Evolutionary conservation across 352 stramenopile genomes (phyloP), one percentile per base, ranked within the genome.

Genomic region (Pythium periplocum): DNA sequence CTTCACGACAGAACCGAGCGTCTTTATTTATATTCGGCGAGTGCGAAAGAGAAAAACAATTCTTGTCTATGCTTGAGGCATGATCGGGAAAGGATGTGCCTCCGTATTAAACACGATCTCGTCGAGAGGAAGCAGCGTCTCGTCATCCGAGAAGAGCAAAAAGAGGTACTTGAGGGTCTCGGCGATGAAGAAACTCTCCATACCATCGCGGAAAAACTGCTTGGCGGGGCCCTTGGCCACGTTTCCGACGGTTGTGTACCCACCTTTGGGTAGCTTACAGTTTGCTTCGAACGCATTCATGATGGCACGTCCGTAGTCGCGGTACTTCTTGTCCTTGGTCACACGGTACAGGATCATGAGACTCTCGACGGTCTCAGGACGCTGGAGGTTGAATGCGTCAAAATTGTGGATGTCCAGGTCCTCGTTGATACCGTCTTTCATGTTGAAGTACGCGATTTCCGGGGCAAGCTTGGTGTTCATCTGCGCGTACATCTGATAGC

Each of bases 91-190:
- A 40, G 86, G 78, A 60, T 97, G 88, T 0, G 78, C 88, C 66
- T 96, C 86, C 1, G 88, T 96, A 50, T 90, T 96, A 62, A 97
- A 93, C 45, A 97, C 82, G 42, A 92, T 86, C 48, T 94, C 61
- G 49, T 95, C 72, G 39, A 97, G 65, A 17, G 72, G 53, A n/a
- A 95, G 48, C 50, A 95, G 65, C n/a, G 70, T 69, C 40, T 68
- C 55, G 51, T 95, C 77, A 50, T 93, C 78, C 30, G 70, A 86
- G 63, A 97, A 97, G 30, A 97, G 73, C 52, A 98, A 61, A 63
- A 96, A 97, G 39, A 98, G 70, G 68, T 97, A 98, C 75, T 98
- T 98, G 64, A 97, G 79, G 57, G 91, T 97, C 76, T 97, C 90
- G 32, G 84, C 86, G 54, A 97, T 68, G 62, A 97, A 97, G 62